A percentile compares a stretch with the other conserved stretches of the same genome.
These are phyloP conservation scores for Colletotrichum truncatum DNA, from an alignment of 2,329 filamentous ascomycete genomes.

Conservation along the genomic window DNA sequence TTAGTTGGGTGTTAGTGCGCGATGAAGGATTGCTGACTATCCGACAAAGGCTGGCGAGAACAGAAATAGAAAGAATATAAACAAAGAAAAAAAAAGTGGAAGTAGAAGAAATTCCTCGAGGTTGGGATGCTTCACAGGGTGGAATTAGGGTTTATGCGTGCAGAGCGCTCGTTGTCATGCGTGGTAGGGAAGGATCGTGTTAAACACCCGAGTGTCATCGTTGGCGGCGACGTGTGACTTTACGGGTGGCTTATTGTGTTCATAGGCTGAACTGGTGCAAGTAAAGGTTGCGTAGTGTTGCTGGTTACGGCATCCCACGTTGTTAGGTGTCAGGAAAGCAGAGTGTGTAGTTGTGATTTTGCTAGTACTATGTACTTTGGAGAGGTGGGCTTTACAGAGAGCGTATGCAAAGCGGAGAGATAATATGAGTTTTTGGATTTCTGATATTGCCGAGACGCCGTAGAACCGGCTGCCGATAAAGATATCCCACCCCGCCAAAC, in stretches of 20 bases:
- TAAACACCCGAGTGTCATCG: neutral
- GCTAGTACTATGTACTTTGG: no score
- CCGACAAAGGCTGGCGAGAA: neutral
- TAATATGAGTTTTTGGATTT: neutral
- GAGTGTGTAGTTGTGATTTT: neutral
- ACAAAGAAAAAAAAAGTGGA: neutral
- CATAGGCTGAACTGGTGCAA: no score
- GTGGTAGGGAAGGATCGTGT: neutral
- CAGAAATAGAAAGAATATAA: neutral
- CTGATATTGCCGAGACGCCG: neutral
- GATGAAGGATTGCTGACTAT: neutral
- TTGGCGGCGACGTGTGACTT: neutral
- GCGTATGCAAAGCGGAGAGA: neutral
- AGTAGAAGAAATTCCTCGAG: neutral
- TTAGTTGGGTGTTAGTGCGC: neutral
- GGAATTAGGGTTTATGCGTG: slow-evolving; percentile 12
- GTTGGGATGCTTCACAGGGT: neutral
- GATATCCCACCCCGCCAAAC: no score
- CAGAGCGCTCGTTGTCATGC: slow-evolving; percentile 5
- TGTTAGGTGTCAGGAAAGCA: neutral
- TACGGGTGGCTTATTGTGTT: no score
- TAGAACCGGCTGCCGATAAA: neutral
- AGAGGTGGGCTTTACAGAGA: no score
- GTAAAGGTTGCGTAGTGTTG: neutral
- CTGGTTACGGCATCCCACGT: neutral